Base-by-base conservation (phyloP, 2,329 filamentous ascomycete species). In the Thelonectria discophora region DNA sequence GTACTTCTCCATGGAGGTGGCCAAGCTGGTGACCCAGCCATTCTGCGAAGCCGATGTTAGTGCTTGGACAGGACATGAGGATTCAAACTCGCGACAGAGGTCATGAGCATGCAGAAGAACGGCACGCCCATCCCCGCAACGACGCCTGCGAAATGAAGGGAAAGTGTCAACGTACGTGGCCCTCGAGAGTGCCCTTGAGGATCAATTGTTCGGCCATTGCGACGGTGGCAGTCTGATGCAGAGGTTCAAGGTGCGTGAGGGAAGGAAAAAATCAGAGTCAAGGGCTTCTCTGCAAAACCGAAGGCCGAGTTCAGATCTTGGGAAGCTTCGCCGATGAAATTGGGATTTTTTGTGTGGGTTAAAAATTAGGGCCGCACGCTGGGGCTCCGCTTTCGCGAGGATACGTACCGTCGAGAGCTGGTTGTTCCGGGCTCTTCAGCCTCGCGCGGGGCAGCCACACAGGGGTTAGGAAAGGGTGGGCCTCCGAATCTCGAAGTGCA, bases 11-110 rank as follows among this genome's bases (percentile, higher is more conserved):
- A 97, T 91, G 77, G 94, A 97, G 82, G 94, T 98, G 77, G 94
- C 94, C 84, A 98, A 88, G 86, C 89, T 93, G 84, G 94, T 98
- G 86, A 98, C 94, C 94, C 94, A 98, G 88, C 94, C 94, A 88
- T 91, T 95, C 86, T 88, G 74, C 69, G 70, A 52, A 62, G 27
- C 56, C 58, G 47, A 45, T 62, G 70, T 75, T 68, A 74, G 71
- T 67, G 70, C 60, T 57, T 62, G 67, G 60, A 54, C 51, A 58
- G 60, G 17, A 43, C 50, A 61, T 50, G 51, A 52, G 52, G 34
- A 46, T 46, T 47, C 52, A 13, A 46, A 63, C 46, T 55, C 56
- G 51, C 54, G 60, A 50, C 46, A 58, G 43, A 58, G 60, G 57
- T 47, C 37, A 49, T 59, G 50, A 20, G 53, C 53, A 61, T 59